Evolutionary conservation across 2,329 filamentous ascomycete genomes (phyloP), one percentile per base, ranked within the genome.

Genomic region (Phialophora macrospora): DNA sequence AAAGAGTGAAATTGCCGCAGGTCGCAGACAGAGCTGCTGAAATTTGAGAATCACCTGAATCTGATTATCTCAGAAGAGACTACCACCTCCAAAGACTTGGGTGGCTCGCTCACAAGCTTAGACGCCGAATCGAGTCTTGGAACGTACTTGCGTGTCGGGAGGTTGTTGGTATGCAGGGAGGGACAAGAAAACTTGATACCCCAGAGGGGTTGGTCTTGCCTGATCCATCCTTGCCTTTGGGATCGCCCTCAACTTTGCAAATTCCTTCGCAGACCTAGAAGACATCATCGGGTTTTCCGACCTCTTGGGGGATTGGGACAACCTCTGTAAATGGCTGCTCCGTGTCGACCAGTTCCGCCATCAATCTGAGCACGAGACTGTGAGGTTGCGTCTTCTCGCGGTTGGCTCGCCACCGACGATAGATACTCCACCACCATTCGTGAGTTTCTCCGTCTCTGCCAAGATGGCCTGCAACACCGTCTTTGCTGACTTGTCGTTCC

Each of bases 391-490:
- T 49, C 6, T 49, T 54, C 59, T 65, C 71, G 55, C 66, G 56
- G 24, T 55, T 52, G 28, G 17, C 46, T 38, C 63, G 71, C 82
- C 82, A 84, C 1, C 72, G 71, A 8, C 73, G 75, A 65, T 77
- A 84, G 51, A 78, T 74, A 17, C 78, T 72, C 83, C 83, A 85
- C 83, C 83, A 85, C 82, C 82, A 84, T 28, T 65, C 70, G 74
- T 85, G 82, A 52, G 82, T 84, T 52, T 76, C 79, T 0, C 83
- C 81, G 70, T 87, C 84, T 49, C 80, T 75, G 0, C 82, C 83
- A 28, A 80, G 74, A 70, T 83, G 83, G 1, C 82, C 82, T 0
- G 80, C 83, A 20, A 74, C 71, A 2, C 80, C 80, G 64, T 82
- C 78, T 22, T 72, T 70, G 20, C 73, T 73, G 3, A 82, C 75